phyloP scores from a whole-genome alignment of 306 rosid species.

The Vigna reflexopilosa region DNA sequence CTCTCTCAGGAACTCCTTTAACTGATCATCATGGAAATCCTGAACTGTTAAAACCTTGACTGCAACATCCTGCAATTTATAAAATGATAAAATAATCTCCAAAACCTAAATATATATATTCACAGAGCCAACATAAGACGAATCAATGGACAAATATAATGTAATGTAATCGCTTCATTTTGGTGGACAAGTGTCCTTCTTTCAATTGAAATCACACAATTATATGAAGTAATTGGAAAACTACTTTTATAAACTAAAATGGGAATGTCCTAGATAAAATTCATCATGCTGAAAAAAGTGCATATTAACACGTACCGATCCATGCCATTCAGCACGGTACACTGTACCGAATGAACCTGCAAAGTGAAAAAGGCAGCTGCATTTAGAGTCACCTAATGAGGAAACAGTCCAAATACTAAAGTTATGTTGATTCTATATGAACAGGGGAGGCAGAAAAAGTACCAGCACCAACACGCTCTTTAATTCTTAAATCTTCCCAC shows the following conservation, averaged over 20 bases:
- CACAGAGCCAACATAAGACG: constrained; percentile 20
- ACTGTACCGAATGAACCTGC: constrained; percentile 98
- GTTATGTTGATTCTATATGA: not conserved
- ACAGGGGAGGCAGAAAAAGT: constrained; percentile 39
- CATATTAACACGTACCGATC: constrained; percentile 72
- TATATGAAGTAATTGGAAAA: not conserved
- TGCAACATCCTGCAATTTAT: constrained; percentile 84
- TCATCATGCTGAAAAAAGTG: constrained; percentile 5
- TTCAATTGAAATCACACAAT: constrained; percentile 23
- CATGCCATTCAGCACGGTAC: constrained; percentile 98
- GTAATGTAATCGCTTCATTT: constrained; percentile 23
- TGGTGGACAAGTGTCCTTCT: constrained; percentile 28
- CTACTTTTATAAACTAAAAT: constrained; percentile 9
- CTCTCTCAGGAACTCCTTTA: constrained; percentile 95
- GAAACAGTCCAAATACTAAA: constrained; percentile 23
- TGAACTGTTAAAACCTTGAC: constrained; percentile 89
- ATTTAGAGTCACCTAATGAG: constrained; percentile 18
- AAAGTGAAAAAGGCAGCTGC: constrained; percentile 34
- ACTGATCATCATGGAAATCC: constrained; percentile 84
- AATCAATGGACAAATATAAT: constrained; percentile 13
- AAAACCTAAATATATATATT: not conserved
- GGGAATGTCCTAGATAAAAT: constrained; percentile 12
- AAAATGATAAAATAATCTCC: not conserved
- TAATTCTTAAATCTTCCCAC: constrained; percentile 88
- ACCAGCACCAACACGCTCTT: constrained; percentile 98